Conservation (phyloP, 108 stramenopile species). For the Chaetoceros muelleri region DNA sequence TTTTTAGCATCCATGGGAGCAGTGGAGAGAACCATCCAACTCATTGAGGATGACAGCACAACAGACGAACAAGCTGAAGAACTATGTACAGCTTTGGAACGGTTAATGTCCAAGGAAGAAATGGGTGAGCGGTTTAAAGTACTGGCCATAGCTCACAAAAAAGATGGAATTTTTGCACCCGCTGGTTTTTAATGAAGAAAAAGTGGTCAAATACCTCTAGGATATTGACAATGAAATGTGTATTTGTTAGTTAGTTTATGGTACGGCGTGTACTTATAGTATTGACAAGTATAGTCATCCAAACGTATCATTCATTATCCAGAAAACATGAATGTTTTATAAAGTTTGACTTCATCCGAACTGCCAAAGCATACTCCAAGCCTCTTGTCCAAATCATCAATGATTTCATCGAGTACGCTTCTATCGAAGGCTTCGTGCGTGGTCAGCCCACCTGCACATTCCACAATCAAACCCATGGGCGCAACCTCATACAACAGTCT, state of each 20-base stretch:
- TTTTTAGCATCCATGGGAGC: conserved; percentile 90
- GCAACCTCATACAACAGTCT: conserved; percentile 80
- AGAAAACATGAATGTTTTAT: conserved; percentile 75
- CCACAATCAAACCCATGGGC: conserved; percentile 69
- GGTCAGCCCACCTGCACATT: conserved; percentile 64
- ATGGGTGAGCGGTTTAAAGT: conserved; percentile 89
- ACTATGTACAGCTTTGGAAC: conserved; percentile 66
- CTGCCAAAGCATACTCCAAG: conserved; percentile 76
- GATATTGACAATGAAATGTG: too few relatives aligned
- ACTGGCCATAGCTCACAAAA: conserved; percentile 58
- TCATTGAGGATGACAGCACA: conserved; percentile 68
- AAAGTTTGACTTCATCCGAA: conserved; percentile 55
- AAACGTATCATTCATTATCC: too few relatives aligned
- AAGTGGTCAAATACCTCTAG: too few relatives aligned
- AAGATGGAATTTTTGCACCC: conserved; percentile 30
- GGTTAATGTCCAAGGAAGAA: conserved; percentile 78
- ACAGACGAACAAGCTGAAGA: conserved; percentile 80
- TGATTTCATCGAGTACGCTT: conserved; percentile 49
- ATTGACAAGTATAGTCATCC: too few relatives aligned
- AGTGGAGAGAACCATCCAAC: conserved; percentile 55
- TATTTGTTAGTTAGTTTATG: too few relatives aligned
- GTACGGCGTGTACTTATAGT: too few relatives aligned
- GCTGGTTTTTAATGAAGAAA: conserved; percentile 44
- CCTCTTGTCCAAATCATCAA: conserved; percentile 70
- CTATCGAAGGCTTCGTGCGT: conserved; percentile 35